These are phyloP conservation scores for Xylariaceae sp. DNA, from an alignment of 2,329 filamentous ascomycete genomes.

Conservation along the genomic window DNA sequence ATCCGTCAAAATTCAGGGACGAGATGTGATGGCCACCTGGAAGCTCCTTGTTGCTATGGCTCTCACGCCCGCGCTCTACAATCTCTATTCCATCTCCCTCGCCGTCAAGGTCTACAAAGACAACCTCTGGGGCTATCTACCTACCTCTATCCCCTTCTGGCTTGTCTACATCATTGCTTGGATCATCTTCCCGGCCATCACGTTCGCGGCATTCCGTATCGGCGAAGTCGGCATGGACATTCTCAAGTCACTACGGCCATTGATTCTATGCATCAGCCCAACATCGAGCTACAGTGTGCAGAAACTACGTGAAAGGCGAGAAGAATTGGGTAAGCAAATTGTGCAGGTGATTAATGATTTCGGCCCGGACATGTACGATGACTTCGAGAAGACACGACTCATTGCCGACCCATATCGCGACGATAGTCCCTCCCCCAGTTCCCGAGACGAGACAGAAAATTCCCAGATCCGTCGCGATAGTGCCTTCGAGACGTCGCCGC, in stretches of 20 bases:
- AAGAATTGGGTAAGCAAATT: slow-evolving; percentile 71
- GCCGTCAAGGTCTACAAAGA: slow-evolving; percentile 75
- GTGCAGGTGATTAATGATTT: slow-evolving; percentile 92
- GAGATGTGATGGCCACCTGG: slow-evolving; percentile 91
- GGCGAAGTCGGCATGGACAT: slow-evolving; percentile 99
- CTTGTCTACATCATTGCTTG: slow-evolving; percentile 67
- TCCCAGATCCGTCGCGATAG: slow-evolving; percentile 16
- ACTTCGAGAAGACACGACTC: slow-evolving; percentile 76
- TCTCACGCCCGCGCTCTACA: slow-evolving; percentile 75
- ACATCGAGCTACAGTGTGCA: slow-evolving; percentile 78
- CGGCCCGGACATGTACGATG: slow-evolving; percentile 93
- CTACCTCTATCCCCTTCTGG: slow-evolving; percentile 75
- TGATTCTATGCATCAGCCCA: slow-evolving; percentile 79
- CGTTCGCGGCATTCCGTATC: slow-evolving; percentile 87
- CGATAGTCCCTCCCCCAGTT: slow-evolving; percentile 24
- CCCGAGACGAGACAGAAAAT: slow-evolving; percentile 31
- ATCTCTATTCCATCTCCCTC: slow-evolving; percentile 70
- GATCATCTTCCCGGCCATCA: slow-evolving; percentile 78
- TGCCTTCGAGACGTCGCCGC: slow-evolving; percentile 25
- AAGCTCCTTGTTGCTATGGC: slow-evolving; percentile 85
- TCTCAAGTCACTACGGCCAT: slow-evolving; percentile 83
- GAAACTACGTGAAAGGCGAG: slow-evolving; percentile 66
- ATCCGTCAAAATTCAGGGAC: slow-evolving; percentile 80
- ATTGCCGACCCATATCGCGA: slow-evolving; percentile 49
- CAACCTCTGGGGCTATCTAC: slow-evolving; percentile 75